Base-by-base conservation (phyloP, 768 basidiomycete genomes). In the Lyophyllum semitale region DNA sequence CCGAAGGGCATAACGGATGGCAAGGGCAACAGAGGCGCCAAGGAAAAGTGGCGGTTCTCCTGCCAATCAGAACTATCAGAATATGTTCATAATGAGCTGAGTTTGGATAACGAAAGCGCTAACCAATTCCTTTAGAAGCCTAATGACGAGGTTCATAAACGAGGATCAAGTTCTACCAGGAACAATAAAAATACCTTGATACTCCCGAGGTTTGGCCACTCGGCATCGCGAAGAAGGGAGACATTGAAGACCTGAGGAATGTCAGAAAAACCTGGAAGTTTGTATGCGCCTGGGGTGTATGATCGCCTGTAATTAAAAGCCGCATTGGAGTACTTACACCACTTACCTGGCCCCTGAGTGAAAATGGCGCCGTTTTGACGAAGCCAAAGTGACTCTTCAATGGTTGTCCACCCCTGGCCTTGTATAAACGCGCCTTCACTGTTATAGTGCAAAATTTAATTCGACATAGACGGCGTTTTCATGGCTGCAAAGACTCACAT, bases 341-440 rank as follows among this genome's bases (percentile, higher is more conserved):
- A 43, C 37, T 2, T 20, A 50, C 58, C 58, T 37, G 59, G 59
- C 8, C 59, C 59, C 32, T 60, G 59, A 0, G 59, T 60, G 22
- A 60, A 60, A n/a, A 60, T 53, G 17, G 59, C 59, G 26, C 59
- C 59, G 33, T 57, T 60, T 2, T 57, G 52, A 35, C 55, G 55
- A 51, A 60, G 59, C 59, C 59, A 60, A 23, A 60, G 37, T 11
- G 59, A 60, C 23, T 60, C 59, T 42, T 60, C 59, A 11, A 60
- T 53, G 3, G 59, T 60, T 40, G 59, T 43, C 59, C 59, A 60
- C 23, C 59, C 59, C 48, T 60, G 59, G 18, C 59, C 59, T 54
- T 60, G 59, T 12, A 48, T 57, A 22, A 60, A 60, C 13, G 59
- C 55, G 5, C 59, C 59, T 43, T 60, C 59, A 12, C 59, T 60